Conservation (phyloP, 2,329 filamentous ascomycete species). For the Penicillium brevicompactum region DNA sequence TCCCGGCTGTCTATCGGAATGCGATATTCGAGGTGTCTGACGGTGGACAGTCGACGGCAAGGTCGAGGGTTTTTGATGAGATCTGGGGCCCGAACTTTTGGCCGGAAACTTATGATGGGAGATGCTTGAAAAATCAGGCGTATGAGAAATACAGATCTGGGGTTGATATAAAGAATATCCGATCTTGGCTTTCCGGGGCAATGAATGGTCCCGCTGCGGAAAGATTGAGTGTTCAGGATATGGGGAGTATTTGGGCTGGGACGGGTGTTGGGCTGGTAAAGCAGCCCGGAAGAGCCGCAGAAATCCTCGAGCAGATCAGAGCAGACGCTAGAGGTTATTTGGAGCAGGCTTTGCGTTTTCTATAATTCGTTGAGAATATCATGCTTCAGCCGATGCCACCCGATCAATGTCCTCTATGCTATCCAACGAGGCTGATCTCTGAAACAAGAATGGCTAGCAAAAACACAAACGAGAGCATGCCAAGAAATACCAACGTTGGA, state of each 20-base stretch:
- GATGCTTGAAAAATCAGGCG: constrained; percentile 12
- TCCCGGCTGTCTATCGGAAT: constrained; percentile 51
- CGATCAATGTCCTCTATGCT: no score
- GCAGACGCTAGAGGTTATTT: not conserved
- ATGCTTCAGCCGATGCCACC: no score
- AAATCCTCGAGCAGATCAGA: constrained; percentile 5
- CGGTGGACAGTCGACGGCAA: constrained; percentile 38
- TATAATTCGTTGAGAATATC: not conserved
- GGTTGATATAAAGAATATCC: constrained; percentile 1
- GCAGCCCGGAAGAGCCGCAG: constrained; percentile 1
- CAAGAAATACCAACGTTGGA: no score
- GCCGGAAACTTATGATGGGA: constrained; percentile 15
- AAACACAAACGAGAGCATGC: no score
- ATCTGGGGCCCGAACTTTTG: constrained; percentile 13
- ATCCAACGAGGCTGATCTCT: no score
- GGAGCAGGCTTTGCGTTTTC: not conserved
- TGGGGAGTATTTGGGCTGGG: constrained; percentile 17
- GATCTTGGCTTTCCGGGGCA: constrained; percentile 1
- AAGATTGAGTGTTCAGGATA: constrained; percentile 8
- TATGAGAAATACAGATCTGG: constrained; percentile 9
- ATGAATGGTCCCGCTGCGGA: not conserved
- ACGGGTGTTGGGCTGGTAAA: constrained; percentile 19
- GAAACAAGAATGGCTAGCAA: no score
- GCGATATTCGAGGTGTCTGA: constrained; percentile 52
- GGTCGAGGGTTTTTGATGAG: constrained; percentile 18